Evolutionary conservation across 2,329 filamentous ascomycete species (phyloP), one percentile per base, ranked within the genome.

Genomic region (Fusarium dlaminii): DNA sequence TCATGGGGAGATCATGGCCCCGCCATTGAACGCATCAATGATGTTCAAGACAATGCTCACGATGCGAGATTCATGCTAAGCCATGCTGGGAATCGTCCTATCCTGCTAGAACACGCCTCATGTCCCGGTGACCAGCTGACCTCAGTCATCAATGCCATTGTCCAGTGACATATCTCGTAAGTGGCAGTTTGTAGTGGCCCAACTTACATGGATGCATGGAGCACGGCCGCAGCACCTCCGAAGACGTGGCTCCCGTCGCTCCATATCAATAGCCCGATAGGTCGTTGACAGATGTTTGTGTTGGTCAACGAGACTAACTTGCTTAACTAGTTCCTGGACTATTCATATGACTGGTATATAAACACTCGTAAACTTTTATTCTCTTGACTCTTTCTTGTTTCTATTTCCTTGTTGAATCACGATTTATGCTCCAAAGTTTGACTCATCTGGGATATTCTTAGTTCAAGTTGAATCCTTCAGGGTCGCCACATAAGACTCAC

Each of bases 111-210:
- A 54, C 63, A 68, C 61, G 55, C 67, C 63, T 68, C 58, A 42
- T 49, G 68, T 58, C 64, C 66, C 66, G 66, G 37, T 60, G 75
- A 62, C 69, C 73, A 69, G 73, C 73, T 77, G 75, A 77, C 73
- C 64, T 71, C 54, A 36, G 29, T 39, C 27, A 55, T 54, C 43
- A 39, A 60, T 67, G 39, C 34, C 61, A 70, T 70, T 64, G 43
- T 51, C 72, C 65, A 69, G 60, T 70, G 58, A 52, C 51, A 61
- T 62, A 65, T 55, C 59, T 71, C 36, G 45, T 54, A 62, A 45
- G 49, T 65, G 49, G 48, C 63, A 56, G 52, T 58, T 64, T 57
- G 49, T 46, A 68, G 75, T 77, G 63, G 66, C 57, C 77, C 73
- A 63, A 70, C 61, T 71, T 73, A 75, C 69, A 75, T 73, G 42